phyloP scores from a whole-genome alignment of 139 green algal genomes.

The Coelastrella sp. region DNA sequence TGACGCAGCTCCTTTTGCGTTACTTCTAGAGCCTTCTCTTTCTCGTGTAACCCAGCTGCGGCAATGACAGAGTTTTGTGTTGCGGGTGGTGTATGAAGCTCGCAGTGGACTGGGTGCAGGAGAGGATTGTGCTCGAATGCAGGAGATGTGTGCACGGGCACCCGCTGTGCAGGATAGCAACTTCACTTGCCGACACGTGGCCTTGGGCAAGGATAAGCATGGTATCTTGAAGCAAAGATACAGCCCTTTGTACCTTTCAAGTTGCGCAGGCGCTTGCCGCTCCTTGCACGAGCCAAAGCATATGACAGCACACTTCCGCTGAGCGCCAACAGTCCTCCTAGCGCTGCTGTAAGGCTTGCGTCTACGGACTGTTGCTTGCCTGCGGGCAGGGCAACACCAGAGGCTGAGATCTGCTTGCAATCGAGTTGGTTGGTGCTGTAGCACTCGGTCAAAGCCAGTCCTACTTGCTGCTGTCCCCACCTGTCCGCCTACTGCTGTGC shows the following conservation, averaged over 20 bases:
- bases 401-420: neutral
- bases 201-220: neutral
- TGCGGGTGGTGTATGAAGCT: neutral
- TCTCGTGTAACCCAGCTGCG: slow-evolving; percentile 9
- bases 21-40: slow-evolving; percentile 11
- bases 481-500: neutral
- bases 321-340: slow-evolving; percentile 27
- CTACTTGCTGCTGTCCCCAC: neutral
- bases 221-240: too few relatives aligned
- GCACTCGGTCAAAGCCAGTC: neutral
- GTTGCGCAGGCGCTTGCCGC: neutral
- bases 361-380: slow-evolving; percentile 9
- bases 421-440: neutral
- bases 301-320: slow-evolving; percentile 44
- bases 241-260: neutral
- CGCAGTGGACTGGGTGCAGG: neutral
- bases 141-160: neutral
- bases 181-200: neutral
- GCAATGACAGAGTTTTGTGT: too few relatives aligned
- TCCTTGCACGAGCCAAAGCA: neutral
- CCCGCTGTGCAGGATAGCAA: neutral
- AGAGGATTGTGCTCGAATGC: neutral
- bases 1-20: neutral
- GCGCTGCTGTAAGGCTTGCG: slow-evolving; percentile 11
- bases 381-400: neutral